Evolutionary conservation across 306 rosid species (phyloP), one percentile per base, ranked within the genome.

Genomic region (Cercis canadensis): DNA sequence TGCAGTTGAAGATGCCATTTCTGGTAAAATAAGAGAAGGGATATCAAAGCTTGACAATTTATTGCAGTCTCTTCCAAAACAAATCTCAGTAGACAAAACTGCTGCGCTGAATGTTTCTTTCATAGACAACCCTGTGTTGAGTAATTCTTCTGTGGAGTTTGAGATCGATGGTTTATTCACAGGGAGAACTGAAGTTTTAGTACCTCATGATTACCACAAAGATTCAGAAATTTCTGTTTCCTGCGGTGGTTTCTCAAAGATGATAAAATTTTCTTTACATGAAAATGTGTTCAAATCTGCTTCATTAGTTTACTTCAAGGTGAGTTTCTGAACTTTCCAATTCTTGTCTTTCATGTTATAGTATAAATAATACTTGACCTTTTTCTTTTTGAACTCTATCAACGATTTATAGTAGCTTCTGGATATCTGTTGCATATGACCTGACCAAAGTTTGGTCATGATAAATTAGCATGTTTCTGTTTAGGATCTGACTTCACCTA

Each of bases 181-280:
- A 37, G 65, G 55, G 15, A 72, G 11, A 33, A 74, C 33, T 60
- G 84, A 74, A 52, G 29, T 16, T 69, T 78, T 58, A 45, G 62
- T 8, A 52, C 60, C 89, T 65, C 64, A 75, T 69, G 45, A 66
- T 71, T 55, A 47, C 78, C 69, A 46, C 47, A 65, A 70, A 34
- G 82, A 50, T 57, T 65, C 56, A 41, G 32, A 73, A 59, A 56
- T 70, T 75, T 76, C 74, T 56, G 63, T 78, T 76, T 57, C 77
- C 52, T 81, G 81, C 78, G 80, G 78, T 21, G 86, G 77, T 72
- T 72, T 82, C 33, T 85, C 70, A 45, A 86, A 85, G 81, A 92
- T 92, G 98, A 67, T 88, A 62, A 80, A 83, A 80, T 73, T 92
- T 60, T 88, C 96, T 36, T 57, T 90, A 41, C 96, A 90, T 60